Evolutionary conservation across 345 rosid species (phyloP).

Genomic region (Pelargonium nanum): DNA sequence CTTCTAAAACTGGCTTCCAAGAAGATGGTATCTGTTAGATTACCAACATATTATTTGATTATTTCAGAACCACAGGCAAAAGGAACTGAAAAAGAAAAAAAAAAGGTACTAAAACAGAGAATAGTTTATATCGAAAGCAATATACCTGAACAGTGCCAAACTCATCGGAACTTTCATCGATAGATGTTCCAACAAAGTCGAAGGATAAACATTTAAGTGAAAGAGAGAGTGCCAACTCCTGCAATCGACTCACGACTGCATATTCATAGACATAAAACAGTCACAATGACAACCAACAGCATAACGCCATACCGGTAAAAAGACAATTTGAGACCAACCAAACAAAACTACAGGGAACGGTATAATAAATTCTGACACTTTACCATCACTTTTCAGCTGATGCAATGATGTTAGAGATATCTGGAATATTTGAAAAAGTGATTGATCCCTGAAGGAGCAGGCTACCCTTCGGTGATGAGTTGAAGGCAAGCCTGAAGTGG

Average conservation of each 20-base stretch:
- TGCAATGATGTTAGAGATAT: conserved; percentile 77
- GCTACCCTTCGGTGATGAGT: conserved; percentile 89
- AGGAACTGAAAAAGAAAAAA: conserved; percentile 4
- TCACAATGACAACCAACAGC: conserved; percentile 8
- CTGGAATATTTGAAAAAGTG: conserved; percentile 86
- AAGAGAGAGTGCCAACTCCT: conserved; percentile 94
- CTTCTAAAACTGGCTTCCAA: conserved; percentile 88
- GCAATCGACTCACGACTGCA: conserved; percentile 64
- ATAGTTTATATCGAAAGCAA: background rate
- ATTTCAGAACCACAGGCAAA: conserved; percentile 5
- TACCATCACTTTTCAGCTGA: conserved; percentile 94
- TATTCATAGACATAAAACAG: conserved; percentile 13
- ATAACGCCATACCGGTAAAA: background rate
- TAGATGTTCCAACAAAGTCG: conserved; percentile 95
- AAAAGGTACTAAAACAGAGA: conserved; percentile 2
- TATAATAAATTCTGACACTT: conserved; percentile 5
- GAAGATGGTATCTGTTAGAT: conserved; percentile 66
- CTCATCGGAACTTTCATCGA: conserved; percentile 98
- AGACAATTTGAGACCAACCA: background rate
- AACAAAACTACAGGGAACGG: background rate
- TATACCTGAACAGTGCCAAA: conserved; percentile 98
- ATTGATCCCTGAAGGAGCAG: conserved; percentile 86
- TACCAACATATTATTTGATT: conserved; percentile 6
- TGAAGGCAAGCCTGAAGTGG: conserved; percentile 67
- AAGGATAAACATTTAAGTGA: conserved; percentile 87